Evolutionary conservation across 768 basidiomycete genomes (phyloP).

Genomic region (Boletus tomentosulus): DNA sequence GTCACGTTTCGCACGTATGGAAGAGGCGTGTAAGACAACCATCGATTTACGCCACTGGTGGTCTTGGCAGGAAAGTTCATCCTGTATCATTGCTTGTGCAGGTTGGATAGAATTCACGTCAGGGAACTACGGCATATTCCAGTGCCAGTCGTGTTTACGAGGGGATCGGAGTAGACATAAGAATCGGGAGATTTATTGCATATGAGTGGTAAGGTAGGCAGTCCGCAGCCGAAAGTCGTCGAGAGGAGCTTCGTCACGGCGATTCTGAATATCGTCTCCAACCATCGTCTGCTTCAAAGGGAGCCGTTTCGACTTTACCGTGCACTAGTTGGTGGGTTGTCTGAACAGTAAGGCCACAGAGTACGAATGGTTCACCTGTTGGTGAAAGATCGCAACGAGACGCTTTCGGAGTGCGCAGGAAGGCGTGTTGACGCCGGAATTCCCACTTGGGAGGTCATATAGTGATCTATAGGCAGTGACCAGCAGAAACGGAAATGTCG

Average conservation of each 20-base stretch:
- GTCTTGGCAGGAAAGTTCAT: background rate
- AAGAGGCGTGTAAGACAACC: constrained; percentile 12
- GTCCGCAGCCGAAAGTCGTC: background rate
- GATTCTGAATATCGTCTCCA: background rate
- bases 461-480: background rate
- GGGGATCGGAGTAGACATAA: background rate
- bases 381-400: background rate
- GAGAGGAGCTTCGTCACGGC: background rate
- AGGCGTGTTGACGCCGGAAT: background rate
- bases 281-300: no score
- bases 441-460: background rate
- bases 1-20: constrained; percentile 7
- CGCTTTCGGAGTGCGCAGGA: background rate
- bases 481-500: background rate
- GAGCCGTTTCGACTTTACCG: no score
- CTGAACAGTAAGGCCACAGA: background rate
- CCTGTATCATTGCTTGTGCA: background rate
- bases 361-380: background rate
- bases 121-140: background rate
- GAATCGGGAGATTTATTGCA: background rate
- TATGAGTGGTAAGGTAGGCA: background rate
- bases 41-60: constrained; percentile 2
- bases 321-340: no score
- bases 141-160: constrained; percentile 2
- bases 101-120: constrained; percentile 1